Conservation (phyloP, 2,329 filamentous ascomycete species). For the Phaeosphaeria sp. region DNA sequence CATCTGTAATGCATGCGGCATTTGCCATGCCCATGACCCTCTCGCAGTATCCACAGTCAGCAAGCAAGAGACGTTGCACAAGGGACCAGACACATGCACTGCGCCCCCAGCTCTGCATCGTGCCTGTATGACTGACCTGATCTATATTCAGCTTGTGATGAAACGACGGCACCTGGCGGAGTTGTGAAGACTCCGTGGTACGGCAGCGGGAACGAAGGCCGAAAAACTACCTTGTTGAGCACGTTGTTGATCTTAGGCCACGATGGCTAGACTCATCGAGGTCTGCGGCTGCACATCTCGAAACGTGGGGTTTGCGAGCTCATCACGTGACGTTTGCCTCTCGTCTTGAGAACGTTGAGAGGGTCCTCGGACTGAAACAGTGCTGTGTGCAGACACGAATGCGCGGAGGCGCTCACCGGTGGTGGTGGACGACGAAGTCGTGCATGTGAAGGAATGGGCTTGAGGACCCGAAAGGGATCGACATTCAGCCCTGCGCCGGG, state of each 20-base stretch:
- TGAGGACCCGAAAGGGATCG: not conserved
- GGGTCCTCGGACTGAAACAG: not conserved
- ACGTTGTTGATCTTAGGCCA: not conserved
- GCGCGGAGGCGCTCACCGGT: not conserved
- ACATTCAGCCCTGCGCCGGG: not conserved
- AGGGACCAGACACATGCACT: not conserved
- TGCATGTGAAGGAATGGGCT: not conserved
- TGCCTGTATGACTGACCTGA: not conserved
- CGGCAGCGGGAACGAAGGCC: not conserved
- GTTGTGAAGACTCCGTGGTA: not conserved
- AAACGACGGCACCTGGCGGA: constrained; percentile 1
- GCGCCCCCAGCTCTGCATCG: not conserved
- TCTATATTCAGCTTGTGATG: not conserved
- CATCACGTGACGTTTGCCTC: not conserved
- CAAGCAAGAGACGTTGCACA: not conserved
- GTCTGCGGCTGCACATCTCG: not conserved
- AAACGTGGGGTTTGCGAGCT: not conserved
- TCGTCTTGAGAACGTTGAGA: not conserved
- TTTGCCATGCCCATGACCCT: not conserved
- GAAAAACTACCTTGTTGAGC: not conserved
- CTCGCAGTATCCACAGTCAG: not conserved
- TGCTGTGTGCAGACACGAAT: not conserved
- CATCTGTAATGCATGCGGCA: not conserved
- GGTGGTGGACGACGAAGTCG: not conserved
- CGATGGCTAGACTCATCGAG: not conserved